Evolutionary conservation across 768 basidiomycete species (phyloP).

Genomic region (Tulasnella sp.): DNA sequence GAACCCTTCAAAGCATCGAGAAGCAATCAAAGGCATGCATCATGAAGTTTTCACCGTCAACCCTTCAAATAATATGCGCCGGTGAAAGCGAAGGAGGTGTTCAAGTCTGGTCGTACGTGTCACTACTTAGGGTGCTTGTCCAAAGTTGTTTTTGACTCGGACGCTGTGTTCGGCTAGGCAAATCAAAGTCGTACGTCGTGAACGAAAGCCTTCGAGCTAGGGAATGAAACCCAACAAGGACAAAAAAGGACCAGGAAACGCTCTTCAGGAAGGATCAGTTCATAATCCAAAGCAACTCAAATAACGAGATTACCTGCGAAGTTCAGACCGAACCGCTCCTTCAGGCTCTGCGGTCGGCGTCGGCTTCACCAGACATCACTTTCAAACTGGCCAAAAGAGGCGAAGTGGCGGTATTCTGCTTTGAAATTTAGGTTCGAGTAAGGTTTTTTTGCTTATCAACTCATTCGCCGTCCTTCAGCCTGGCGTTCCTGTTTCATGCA

Average conservation of each 20-base stretch:
- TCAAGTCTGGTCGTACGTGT: constrained; percentile 72
- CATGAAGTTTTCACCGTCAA: constrained; percentile 64
- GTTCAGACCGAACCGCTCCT: constrained; percentile 67
- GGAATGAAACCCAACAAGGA: background rate
- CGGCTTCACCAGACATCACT: constrained; percentile 50
- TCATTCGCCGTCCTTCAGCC: constrained; percentile 29
- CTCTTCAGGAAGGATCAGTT: constrained; percentile 55
- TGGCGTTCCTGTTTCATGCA: background rate
- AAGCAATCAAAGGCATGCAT: constrained; percentile 79
- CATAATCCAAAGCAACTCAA: constrained; percentile 77
- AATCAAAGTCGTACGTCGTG: constrained; percentile 24
- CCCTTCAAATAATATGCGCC: constrained; percentile 78
- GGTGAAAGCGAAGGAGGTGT: constrained; percentile 75
- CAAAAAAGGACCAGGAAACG: constrained; percentile 30
- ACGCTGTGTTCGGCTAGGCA: constrained; percentile 17
- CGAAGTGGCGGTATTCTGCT: constrained; percentile 65
- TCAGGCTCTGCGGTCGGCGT: constrained; percentile 56
- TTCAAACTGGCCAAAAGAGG: constrained; percentile 86
- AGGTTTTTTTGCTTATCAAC: constrained; percentile 28
- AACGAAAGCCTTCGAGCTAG: background rate
- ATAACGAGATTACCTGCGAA: constrained; percentile 69
- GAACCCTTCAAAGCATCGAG: constrained; percentile 71
- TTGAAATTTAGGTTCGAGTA: constrained; percentile 51
- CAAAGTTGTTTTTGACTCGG: constrained; percentile 13
- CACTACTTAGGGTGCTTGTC: background rate